Evolutionary conservation across 805 yeast species (phyloP), one percentile per base, ranked within the genome.

Genomic region (Trichomonascus vanleenenianus): DNA sequence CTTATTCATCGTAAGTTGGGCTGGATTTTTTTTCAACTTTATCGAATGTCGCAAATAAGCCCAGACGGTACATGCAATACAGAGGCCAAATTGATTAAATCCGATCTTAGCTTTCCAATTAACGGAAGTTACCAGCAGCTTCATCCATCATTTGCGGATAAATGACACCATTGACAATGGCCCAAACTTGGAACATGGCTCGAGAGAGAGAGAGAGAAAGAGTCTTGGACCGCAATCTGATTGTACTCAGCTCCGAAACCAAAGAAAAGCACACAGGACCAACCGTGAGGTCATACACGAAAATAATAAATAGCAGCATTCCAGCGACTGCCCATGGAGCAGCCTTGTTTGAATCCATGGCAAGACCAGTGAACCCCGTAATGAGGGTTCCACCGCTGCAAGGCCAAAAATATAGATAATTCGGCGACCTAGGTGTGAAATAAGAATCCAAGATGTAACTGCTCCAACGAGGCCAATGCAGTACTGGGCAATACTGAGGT

Each of bases 111-210:
- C 74, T 27, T 68, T 68, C 70, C 72, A 65, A 51, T 74, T 65
- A 49, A 72, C 72, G 25, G 64, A 65, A 10, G 60, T 58, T 2
- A 49, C 73, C 72, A 22, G 64, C 65, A 10, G 60, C 57, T 2
- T 76, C 70, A 52, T 73, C 75, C 53, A 75, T 59, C 69, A 75
- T 65, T 52, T 72, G 73, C 14, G 80, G 80, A 15, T 42, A 37
- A 16, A 56, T 39, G 35, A 49, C 35, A 16, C 33, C 20, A 20
- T 42, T 35, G 19, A 59, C 46, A 16, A 59, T 50, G 18, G 48
- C 49, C 43, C 45, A 46, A 11, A 57, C 33, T 30, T 55, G 50
- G 48, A 51, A 55, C 27, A 59, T 52, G 37, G 61, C 56, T 50
- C 73, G 65, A 0, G 72, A 67, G 14, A 22, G 8, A 5, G 27